Conservation (phyloP, 805 yeast genomes). For the Ogataea pini region DNA sequence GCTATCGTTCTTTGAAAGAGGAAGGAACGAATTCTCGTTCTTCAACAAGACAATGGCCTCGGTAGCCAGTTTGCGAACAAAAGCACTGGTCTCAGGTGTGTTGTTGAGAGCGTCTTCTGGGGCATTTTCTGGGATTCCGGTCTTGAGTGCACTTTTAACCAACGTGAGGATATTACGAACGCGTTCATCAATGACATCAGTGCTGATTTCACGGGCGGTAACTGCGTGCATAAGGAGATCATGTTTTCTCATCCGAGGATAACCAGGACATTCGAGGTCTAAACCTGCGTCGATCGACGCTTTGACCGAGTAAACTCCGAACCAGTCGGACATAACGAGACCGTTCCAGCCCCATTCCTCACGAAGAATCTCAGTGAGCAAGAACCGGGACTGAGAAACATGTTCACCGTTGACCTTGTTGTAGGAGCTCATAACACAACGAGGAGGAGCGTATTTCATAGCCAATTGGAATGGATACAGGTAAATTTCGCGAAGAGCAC, state of each 20-base stretch:
- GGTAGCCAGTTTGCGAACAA: constrained; percentile 46
- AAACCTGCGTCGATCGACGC: constrained; percentile 56
- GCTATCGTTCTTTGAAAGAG: constrained; percentile 43
- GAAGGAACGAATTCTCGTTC: constrained; percentile 49
- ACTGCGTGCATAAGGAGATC: constrained; percentile 45
- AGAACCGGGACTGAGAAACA: constrained; percentile 47
- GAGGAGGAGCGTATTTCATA: constrained; percentile 52
- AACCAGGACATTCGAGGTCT: constrained; percentile 72
- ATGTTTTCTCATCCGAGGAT: constrained; percentile 47
- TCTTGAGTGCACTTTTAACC: constrained; percentile 43
- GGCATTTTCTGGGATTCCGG: constrained; percentile 45
- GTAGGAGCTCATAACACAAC: constrained; percentile 62
- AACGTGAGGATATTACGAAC: constrained; percentile 50
- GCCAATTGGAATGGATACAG: constrained; percentile 67
- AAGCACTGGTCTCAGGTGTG: constrained; percentile 47
- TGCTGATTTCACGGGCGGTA: constrained; percentile 43
- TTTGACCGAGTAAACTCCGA: constrained; percentile 52
- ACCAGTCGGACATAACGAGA: constrained; percentile 65
- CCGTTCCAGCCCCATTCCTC: constrained; percentile 63
- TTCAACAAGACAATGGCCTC: constrained; percentile 60
- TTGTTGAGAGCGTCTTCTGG: constrained; percentile 43
- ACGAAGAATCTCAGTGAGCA: constrained; percentile 50
- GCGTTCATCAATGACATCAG: constrained; percentile 46
- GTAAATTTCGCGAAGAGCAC: constrained; percentile 68
- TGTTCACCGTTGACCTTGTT: constrained; percentile 66